A percentile compares a stretch with the other conserved stretches of the same genome.
Conservation (phyloP, 345 rosid species). For the Camelina neglecta region DNA sequence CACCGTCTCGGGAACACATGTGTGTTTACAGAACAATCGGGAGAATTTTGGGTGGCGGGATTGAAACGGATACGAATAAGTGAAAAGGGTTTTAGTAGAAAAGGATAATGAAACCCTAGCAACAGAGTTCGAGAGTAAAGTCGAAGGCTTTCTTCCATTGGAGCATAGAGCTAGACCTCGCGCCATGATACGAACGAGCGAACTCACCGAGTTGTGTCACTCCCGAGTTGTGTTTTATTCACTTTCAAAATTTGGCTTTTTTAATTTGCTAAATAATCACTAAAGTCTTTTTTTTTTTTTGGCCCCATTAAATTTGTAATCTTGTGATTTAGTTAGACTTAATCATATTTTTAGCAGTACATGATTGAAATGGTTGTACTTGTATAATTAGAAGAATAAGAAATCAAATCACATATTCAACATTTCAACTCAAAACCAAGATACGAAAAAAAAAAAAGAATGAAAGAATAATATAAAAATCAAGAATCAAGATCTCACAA, state of each 20-base stretch:
- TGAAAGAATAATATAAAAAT: constrained; percentile 35
- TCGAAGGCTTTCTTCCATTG: constrained; percentile 46
- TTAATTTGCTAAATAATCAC: neutral
- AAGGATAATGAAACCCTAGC: constrained; percentile 44
- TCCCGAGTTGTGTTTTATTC: neutral
- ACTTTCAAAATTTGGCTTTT: neutral
- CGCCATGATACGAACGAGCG: constrained; percentile 48
- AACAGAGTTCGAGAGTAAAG: constrained; percentile 39
- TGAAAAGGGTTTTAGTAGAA: constrained; percentile 38
- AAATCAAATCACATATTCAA: neutral
- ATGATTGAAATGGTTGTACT: too few relatives aligned
- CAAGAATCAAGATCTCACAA: constrained; percentile 35
- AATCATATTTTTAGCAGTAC: too few relatives aligned
- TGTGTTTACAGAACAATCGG: constrained; percentile 54
- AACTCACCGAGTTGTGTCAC: neutral
- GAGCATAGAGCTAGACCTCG: constrained; percentile 49
- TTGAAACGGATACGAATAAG: constrained; percentile 27
- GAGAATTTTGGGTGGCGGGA: constrained; percentile 36
- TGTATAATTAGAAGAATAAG: too few relatives aligned
- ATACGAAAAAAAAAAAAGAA: constrained; percentile 2
- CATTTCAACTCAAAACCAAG: too few relatives aligned
- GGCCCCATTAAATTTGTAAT: too few relatives aligned
- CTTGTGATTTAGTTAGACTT: too few relatives aligned
- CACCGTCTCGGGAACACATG: constrained; percentile 40
- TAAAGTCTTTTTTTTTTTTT: too few relatives aligned